A percentile compares a stretch with the other conserved stretches of the same genome.
phyloP scores from a whole-genome alignment of 148 eudicot genomes.

The Silene uniflora region DNA sequence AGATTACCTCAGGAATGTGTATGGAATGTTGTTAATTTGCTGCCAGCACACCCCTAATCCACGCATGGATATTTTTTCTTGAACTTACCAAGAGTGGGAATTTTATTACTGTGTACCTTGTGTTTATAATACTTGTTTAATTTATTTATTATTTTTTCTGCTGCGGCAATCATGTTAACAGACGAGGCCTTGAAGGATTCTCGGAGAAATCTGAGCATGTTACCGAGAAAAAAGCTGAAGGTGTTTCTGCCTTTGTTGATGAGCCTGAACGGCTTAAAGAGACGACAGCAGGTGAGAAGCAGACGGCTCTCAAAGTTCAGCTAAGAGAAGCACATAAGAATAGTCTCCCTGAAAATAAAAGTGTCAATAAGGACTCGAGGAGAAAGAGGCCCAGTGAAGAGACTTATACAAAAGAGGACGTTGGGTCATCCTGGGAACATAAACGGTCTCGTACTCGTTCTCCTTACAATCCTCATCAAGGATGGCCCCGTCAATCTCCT shows the following conservation, averaged over 20 bases:
- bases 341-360: neutral
- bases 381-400: slow-evolving; percentile 27
- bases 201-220: slow-evolving; percentile 17
- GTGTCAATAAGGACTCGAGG: slow-evolving; percentile 15
- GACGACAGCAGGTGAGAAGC: slow-evolving; percentile 21
- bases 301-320: slow-evolving; percentile 15
- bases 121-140: neutral
- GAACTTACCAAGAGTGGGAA: neutral
- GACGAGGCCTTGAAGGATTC: slow-evolving; percentile 9
- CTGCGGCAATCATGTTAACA: slow-evolving; percentile 12
- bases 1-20: neutral
- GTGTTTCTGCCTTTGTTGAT: slow-evolving; percentile 18
- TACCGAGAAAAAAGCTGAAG: slow-evolving; percentile 16
- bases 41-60: neutral
- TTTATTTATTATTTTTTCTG: neutral
- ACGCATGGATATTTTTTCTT: neutral
- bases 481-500: slow-evolving; percentile 26
- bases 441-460: slow-evolving; percentile 17
- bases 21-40: neutral
- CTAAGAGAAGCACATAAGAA: slow-evolving; percentile 15
- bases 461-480: slow-evolving; percentile 14
- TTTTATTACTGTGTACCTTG: neutral
- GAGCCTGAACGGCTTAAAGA: slow-evolving; percentile 22
- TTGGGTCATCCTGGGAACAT: slow-evolving; percentile 14
- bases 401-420: slow-evolving; percentile 17